Conservation (phyloP, 1,284 basidiomycete genomes). For the Ustanciosporium gigantosporum region DNA sequence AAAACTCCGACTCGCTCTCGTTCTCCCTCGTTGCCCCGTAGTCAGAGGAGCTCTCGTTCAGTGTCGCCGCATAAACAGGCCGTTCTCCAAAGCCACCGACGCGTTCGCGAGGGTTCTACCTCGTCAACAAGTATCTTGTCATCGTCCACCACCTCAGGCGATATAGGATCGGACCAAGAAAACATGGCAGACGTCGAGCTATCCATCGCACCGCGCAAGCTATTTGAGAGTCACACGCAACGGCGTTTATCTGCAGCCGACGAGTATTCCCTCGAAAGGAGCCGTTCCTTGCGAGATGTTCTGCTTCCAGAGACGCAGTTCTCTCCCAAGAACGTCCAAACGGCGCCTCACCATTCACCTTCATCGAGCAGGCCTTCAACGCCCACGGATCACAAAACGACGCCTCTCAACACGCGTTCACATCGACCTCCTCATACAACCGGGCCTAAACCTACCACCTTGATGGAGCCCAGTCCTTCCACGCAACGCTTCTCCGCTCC, state of each 20-base stretch:
- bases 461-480: conserved; percentile 25
- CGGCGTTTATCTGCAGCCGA: neutral
- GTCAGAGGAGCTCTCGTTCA: conserved; percentile 17
- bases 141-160: too few species aligned
- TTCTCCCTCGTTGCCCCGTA: conserved; percentile 21
- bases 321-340: conserved; percentile 25
- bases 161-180: too few species aligned
- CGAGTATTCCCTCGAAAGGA: neutral
- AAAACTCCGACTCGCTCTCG: conserved; percentile 28
- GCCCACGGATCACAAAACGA: conserved; percentile 17
- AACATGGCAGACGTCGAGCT: conserved; percentile 10
- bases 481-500: conserved; percentile 25
- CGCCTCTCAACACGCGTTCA: conserved; percentile 15
- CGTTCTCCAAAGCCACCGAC: conserved; percentile 24
- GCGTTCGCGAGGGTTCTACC: conserved; percentile 19
- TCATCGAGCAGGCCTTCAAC: conserved; percentile 10
- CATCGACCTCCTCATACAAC: conserved; percentile 29
- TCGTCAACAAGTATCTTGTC: neutral
- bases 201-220: conserved; percentile 8
- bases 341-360: conserved; percentile 20
- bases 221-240: conserved; percentile 6
- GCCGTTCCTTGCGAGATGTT: too few species aligned
- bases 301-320: conserved; percentile 10
- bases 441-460: conserved; percentile 20
- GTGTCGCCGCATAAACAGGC: conserved; percentile 39